Conservation (phyloP, 169 alveolate genomes). For the Eimeria necatrix region DNA sequence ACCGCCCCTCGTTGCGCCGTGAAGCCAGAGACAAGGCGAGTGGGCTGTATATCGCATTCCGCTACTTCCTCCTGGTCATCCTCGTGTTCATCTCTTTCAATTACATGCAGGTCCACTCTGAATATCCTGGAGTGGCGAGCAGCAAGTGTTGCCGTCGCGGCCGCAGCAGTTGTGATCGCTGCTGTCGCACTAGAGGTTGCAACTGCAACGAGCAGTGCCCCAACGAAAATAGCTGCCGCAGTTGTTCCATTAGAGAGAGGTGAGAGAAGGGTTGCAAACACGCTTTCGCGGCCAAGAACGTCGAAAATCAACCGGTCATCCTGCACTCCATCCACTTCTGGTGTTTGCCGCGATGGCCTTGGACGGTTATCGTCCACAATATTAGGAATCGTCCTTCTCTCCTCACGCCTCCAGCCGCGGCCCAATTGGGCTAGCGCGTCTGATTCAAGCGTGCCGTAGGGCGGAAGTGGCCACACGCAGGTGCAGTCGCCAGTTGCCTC, state of each 20-base stretch:
- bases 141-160: slow-evolving; percentile 76
- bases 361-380: slow-evolving; percentile 45
- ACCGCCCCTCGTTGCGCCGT: slow-evolving; percentile 27
- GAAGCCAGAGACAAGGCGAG: slow-evolving; percentile 16
- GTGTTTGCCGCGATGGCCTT: slow-evolving; percentile 21
- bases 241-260: slow-evolving; percentile 63
- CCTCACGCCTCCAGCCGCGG: slow-evolving; percentile 30
- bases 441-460: slow-evolving; percentile 34
- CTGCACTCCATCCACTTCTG: slow-evolving; percentile 58
- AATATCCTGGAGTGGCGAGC: slow-evolving; percentile 71
- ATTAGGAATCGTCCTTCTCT: slow-evolving; percentile 23
- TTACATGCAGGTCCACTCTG: slow-evolving; percentile 67
- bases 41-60: slow-evolving; percentile 25
- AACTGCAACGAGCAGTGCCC: slow-evolving; percentile 74
- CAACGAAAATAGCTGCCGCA: slow-evolving; percentile 63
- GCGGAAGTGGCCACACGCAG: slow-evolving; percentile 65
- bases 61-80: slow-evolving; percentile 68
- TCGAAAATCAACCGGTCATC: slow-evolving; percentile 17
- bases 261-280: slow-evolving; percentile 64
- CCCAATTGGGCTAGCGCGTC: slow-evolving; percentile 13
- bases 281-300: slow-evolving; percentile 63
- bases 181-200: slow-evolving; percentile 72
- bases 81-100: slow-evolving; percentile 71
- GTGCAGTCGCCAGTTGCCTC: slow-evolving; percentile 20
- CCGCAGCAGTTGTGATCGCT: slow-evolving; percentile 74